Evolutionary conservation across 2,329 filamentous ascomycete species (phyloP), one percentile per base, ranked within the genome.

Genomic region (Scorias spongiosa): DNA sequence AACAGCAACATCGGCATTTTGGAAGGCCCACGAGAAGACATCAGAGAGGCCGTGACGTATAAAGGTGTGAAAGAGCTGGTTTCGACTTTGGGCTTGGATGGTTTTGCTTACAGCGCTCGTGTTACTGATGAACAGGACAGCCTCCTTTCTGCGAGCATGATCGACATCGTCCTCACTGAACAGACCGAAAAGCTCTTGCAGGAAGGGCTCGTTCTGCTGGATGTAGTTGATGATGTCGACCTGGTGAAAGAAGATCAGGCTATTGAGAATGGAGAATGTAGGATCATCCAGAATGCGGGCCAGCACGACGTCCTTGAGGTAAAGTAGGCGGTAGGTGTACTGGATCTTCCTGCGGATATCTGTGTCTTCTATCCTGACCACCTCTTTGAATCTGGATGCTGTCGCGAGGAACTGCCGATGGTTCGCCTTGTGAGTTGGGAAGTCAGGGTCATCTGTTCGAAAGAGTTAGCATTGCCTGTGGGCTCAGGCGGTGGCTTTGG

Each of bases 211-310:
- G 55, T 94, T 94, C 20, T 72, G 73, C 62, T 95, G 88, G n/a
- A 98, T 72, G 63, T 96, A 85, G 57, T 89, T 84, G 41, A 98
- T 82, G 58, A 98, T 95, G 58, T 96, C 91, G 54, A 96, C 88
- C 66, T 98, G 91, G 66, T 96, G 91, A 72, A 93, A 98, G 68
- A 95, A 98, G 53, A 98, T 98, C 54, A 96, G 75, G 42, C 87
- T 94, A 65, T 96, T 98, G 51, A 98, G 78, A 20, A 96, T 88
- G 18, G 86, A 93, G 63, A 96, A 98, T 15, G 91, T 98, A 41
- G 89, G 89, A 61, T 98, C 91, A 64, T 98, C 91, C 48, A 98
- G 73, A 50, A 98, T 96, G 49, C 91, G 79, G 28, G 91, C 91
- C 38, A 98, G 74, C 1, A 96, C 89, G n/a, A 98, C 91, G 57